Evolutionary conservation across 2,329 filamentous ascomycete species (phyloP), one percentile per base, ranked within the genome.

Genomic region (Endothia cerciana): DNA sequence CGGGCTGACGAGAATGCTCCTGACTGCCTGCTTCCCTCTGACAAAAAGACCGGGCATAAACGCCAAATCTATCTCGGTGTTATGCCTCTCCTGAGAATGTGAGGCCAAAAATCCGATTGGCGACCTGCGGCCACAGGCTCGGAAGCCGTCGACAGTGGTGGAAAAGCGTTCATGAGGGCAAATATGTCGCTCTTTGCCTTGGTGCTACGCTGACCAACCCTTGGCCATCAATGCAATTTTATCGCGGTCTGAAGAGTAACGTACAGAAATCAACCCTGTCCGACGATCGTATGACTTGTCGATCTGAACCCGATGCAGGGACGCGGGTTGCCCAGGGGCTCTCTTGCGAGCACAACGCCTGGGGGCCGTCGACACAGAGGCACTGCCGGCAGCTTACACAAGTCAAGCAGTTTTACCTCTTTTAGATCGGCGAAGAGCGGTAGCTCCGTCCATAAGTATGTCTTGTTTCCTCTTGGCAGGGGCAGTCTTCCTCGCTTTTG

Each of bases 371-470:
- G 33, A n/a, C 7, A 19, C 19, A 45, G 49, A 40, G 13, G 25
- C 8, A 10, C 22, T 22, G 22, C 5, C 40, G 51, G 10, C 17
- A 19, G 15, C 28, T 43, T 17, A 22, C 36, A 38, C 19, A 40
- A 30, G 17, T 67, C 58, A 67, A 25, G 53, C n/a, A 40, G 6
- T 28, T 45, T 28, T 67, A 30, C 62, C 60, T 61, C 62, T 55
- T 43, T 67, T 67, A 28, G 62, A 65, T 49, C 65, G 62, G 30
- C 65, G 62, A 47, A 58, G 53, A 61, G 57, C 57, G 49, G 62
- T 5, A 25, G 41, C 41, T 47, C 45, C 36, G n/a, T 67, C 65
- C 41, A 62, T 38, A 51, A 28, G 22, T 38, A 22, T 57, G 43
- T 64, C 51, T 40, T 43, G 65, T 53, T 64, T 67, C 22, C 62